phyloP scores from a whole-genome alignment of 345 rosid genomes.

The Lepidium didymum region DNA sequence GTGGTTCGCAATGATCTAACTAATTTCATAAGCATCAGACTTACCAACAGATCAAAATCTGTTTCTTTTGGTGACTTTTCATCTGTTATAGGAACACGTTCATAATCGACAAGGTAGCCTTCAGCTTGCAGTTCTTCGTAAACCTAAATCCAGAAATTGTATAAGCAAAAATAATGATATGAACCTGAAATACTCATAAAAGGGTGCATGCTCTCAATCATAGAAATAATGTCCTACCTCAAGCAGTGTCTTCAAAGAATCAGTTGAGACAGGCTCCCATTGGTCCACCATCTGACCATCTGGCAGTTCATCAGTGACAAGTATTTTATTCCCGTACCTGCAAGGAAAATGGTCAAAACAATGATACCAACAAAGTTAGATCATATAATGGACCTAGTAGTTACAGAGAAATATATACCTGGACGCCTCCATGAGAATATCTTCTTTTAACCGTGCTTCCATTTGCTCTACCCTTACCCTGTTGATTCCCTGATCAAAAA shows the following conservation, averaged over 20 bases:
- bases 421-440: conserved; percentile 81
- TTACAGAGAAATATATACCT: conserved; percentile 36
- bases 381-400: conserved; percentile 4
- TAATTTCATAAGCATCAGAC: conserved; percentile 25
- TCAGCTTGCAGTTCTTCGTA: conserved; percentile 78
- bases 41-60: conserved; percentile 85
- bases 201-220: not conserved
- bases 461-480: conserved; percentile 89
- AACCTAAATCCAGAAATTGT: conserved; percentile 39
- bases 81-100: conserved; percentile 94
- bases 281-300: conserved; percentile 99
- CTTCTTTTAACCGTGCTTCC: conserved; percentile 91
- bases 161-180: not conserved
- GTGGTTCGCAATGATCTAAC: not conserved
- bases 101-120: conserved; percentile 85
- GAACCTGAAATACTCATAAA: conserved; percentile 11
- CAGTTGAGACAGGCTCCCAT: conserved; percentile 86
- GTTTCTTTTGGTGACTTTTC: conserved; percentile 92
- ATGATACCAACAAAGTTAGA: conserved; percentile 9
- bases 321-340: conserved; percentile 98
- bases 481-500: conserved; percentile 68
- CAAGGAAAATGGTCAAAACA: conserved; percentile 24
- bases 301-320: conserved; percentile 96
- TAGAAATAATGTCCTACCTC: conserved; percentile 44
- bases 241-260: conserved; percentile 86